Evolutionary conservation across 176 grass and related monocot species (phyloP).

Genomic region (Carex scoparia): DNA sequence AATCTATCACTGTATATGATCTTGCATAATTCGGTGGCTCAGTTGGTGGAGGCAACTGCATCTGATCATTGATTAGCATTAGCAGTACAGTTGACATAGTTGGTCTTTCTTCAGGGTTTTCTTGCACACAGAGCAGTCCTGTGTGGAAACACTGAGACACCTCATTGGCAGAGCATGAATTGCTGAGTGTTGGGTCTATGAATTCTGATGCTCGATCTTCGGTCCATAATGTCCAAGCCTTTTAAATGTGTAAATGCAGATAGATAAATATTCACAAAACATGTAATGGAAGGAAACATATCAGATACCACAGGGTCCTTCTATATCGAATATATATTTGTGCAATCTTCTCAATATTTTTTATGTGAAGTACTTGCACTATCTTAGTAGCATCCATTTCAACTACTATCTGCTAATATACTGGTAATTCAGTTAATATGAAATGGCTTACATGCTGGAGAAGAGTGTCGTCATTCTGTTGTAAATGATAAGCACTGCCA

Average conservation of each 20-base stretch:
- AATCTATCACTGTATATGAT: constrained; percentile 26
- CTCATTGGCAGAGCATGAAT: constrained; percentile 35
- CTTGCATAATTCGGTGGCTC: constrained; percentile 39
- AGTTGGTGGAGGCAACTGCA: constrained; percentile 29
- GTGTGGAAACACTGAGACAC: constrained; percentile 58
- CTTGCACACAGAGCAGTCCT: constrained; percentile 87
- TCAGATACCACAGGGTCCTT: constrained; percentile 49
- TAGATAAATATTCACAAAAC: constrained; percentile 36
- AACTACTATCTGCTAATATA: not conserved
- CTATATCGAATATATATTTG: not conserved
- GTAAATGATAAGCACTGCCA: constrained; percentile 43
- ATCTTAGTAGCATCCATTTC: not conserved
- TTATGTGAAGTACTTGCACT: not conserved
- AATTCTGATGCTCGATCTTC: constrained; percentile 52
- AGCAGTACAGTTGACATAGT: constrained; percentile 67
- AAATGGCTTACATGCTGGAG: constrained; percentile 45
- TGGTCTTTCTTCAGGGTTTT: constrained; percentile 62
- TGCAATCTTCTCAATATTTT: not conserved
- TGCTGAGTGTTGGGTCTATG: constrained; percentile 51
- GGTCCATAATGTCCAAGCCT: constrained; percentile 79
- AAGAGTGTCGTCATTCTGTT: constrained; percentile 48
- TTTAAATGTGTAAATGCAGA: constrained; percentile 20
- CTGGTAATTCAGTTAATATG: not conserved
- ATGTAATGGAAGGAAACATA: constrained; percentile 40
- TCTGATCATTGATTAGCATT: constrained; percentile 65